A percentile compares a stretch with the other conserved stretches of the same genome.
phyloP scores from a whole-genome alignment of 2,329 filamentous ascomycete species.

The Nectriaceae sp. region DNA sequence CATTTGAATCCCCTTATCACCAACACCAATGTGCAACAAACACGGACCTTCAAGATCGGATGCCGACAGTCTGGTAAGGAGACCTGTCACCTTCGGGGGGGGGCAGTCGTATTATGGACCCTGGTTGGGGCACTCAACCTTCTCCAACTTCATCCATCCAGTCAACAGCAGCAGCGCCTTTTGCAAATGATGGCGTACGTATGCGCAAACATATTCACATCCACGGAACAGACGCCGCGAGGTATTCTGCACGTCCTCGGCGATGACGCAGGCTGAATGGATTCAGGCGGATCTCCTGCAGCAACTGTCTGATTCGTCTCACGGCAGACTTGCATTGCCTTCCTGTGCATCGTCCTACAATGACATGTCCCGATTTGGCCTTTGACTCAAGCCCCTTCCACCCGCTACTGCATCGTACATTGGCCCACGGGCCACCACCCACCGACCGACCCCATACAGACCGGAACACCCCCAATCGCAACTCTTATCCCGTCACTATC shows the following conservation, averaged over 20 bases:
- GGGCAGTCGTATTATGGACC: conserved; percentile 3
- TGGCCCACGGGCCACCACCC: neutral
- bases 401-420: neutral
- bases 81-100: conserved; percentile 8
- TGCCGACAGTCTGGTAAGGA: conserved; percentile 15
- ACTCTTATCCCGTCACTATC: conserved; percentile 13
- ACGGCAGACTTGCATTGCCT: neutral
- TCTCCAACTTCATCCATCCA: neutral
- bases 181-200: too few species aligned
- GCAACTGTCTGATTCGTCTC: neutral
- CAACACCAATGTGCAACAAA: conserved; percentile 5
- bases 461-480: conserved; percentile 4
- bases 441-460: neutral
- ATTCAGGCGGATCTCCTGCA: neutral
- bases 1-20: conserved; percentile 1
- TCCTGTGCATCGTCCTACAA: neutral
- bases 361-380: neutral
- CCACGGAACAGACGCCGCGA: too few species aligned
- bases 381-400: neutral
- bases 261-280: neutral
- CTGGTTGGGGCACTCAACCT: conserved; percentile 3
- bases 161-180: neutral
- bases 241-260: neutral
- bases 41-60: conserved; percentile 9
- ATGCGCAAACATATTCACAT: neutral